Base-by-base conservation (phyloP, 1,139 yeast genomes). In the Zygoascus meyerae region DNA sequence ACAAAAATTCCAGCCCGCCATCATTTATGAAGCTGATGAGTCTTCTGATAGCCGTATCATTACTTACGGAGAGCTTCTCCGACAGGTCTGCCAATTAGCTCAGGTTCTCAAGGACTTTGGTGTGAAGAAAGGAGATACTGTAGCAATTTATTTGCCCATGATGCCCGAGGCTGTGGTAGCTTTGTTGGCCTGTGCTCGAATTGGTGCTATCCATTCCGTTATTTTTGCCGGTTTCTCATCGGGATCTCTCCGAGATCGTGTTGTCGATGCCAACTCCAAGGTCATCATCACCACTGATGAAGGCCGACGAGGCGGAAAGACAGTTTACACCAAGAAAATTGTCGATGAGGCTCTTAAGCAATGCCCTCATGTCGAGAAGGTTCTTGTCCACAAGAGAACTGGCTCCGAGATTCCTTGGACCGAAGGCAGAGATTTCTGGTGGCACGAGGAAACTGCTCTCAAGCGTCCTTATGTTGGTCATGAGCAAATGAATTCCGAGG, bases 61-160 rank as follows among this genome's bases (percentile, higher is more conserved):
- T 65, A 87, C 97, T 37, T 92, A 79, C 67, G 87, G 85, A 52
- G 94, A 92, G 71, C 78, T 92, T 56, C 77, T 90, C 64, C 78
- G 84, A 59, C 90, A 87, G 64, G 96, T 92, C 36, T 83, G 87
- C 57, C 79, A 83, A 63, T 86, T 86, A 44, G 96, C 97, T 17
- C 95, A 90, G 61, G 86, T 89, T 32, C 77, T 92, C 65, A 70
- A 78, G 62, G 74, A 81, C 47, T 86, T 95, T 87, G 97, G 97
- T 53, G 82, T 92, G 60, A 69, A 73, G 57, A 86, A 86, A 68
- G 97, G 98, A 65, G 98, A 92, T 66, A 86, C 95, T 38, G 97
- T 92, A 51, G 97, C 97, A 52, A 83, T 92, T 56, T 92, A 92
- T 71, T 72, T 92, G 71, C 98, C 98, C 64, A 92, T 92, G 97